Evolutionary conservation across 305 asterid species (phyloP).

Genomic region (Coffea humblotiana): DNA sequence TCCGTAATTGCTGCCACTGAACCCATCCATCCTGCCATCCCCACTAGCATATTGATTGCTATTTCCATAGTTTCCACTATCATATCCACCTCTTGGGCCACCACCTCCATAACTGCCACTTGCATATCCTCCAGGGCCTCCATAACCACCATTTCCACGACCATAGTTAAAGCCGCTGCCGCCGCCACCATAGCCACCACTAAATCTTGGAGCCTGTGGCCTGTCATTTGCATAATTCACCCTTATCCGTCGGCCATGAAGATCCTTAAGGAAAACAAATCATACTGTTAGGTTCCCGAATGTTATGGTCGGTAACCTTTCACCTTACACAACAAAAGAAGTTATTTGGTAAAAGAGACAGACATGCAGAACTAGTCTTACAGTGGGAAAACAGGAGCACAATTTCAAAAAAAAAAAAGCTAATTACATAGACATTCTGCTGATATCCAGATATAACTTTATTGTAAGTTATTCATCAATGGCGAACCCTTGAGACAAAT

Average conservation of each 20-base stretch:
- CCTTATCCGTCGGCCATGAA: conserved; percentile 74
- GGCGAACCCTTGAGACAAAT: not conserved
- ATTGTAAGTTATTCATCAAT: not conserved
- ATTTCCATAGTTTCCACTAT: conserved; percentile 22
- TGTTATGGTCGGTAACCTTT: not conserved
- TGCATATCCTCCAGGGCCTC: conserved; percentile 38
- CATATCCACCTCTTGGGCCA: conserved; percentile 21
- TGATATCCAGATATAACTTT: not conserved
- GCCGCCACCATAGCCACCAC: conserved; percentile 36
- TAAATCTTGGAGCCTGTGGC: conserved; percentile 46
- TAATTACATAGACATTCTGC: not conserved
- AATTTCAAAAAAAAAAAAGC: too few relatives aligned
- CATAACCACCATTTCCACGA: conserved; percentile 29
- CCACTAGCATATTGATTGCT: conserved; percentile 9
- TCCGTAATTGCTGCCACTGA: conserved; percentile 15
- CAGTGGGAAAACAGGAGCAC: not conserved
- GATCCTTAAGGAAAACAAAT: conserved; percentile 49
- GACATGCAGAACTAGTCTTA: not conserved
- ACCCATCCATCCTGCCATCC: not conserved
- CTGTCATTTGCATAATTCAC: conserved; percentile 81
- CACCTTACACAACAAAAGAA: not conserved
- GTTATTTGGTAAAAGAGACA: not conserved
- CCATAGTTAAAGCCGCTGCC: conserved; percentile 15
- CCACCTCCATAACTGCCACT: conserved; percentile 31
- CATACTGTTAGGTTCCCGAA: not conserved